A percentile compares a stretch with the other conserved stretches of the same genome.
Conservation (phyloP, 2,329 filamentous ascomycete genomes). For the Clarireedia hainanense region DNA sequence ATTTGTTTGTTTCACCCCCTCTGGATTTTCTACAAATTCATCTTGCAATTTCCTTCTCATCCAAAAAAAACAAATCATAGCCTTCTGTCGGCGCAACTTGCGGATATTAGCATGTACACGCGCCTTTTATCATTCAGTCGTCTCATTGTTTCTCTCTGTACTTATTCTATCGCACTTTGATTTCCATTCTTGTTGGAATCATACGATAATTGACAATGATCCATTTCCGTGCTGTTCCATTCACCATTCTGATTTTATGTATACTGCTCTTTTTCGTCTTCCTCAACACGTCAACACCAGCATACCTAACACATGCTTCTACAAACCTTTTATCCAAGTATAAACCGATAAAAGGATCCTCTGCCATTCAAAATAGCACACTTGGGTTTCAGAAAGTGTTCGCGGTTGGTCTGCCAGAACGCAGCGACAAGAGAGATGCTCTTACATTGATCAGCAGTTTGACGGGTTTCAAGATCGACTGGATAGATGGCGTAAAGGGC, state of each 20-base stretch:
- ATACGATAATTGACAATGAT: not conserved
- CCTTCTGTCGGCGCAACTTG: no score
- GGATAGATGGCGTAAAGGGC: conserved; percentile 36
- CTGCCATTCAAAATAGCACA: not conserved
- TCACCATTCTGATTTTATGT: not conserved
- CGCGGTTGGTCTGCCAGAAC: conserved; percentile 38
- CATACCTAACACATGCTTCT: conserved; percentile 1
- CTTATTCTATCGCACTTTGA: no score
- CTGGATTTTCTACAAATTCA: no score
- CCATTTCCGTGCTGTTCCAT: conserved; percentile 1
- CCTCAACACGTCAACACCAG: conserved; percentile 4
- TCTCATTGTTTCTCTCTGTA: not conserved
- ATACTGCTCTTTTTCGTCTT: conserved; percentile 5
- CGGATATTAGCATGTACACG: no score
- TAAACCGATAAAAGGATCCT: not conserved
- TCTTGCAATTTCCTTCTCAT: no score
- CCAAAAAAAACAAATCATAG: no score
- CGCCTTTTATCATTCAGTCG: no score
- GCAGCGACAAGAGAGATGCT: conserved; percentile 42
- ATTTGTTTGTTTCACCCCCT: no score
- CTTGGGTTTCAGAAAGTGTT: conserved; percentile 36
- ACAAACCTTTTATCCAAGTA: conserved; percentile 1
- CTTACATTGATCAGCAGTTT: conserved; percentile 36
- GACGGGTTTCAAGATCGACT: conserved; percentile 37
- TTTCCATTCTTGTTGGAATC: not conserved